Evolutionary conservation across 257 asterid species (phyloP), one percentile per base, ranked within the genome.

Genomic region (Capsicum pubescens): DNA sequence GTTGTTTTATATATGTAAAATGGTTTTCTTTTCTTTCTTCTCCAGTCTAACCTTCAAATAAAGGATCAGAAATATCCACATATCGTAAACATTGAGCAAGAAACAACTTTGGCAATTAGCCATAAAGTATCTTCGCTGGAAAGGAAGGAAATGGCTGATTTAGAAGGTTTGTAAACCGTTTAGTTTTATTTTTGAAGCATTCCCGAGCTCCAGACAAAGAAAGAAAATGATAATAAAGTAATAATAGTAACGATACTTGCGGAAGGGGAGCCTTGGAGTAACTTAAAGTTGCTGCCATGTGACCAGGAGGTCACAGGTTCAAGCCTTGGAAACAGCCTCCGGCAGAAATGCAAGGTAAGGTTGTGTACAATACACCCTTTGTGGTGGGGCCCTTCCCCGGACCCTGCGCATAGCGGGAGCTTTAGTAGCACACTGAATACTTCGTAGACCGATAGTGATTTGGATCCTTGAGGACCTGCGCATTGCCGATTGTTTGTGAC

Each of bases 31-130:
- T 81, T 44, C 85, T 13, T 69, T 79, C 61, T 85, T 86, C 67
- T 78, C 68, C 89, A 93, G 98, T 84, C 91, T 44, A 90, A 88
- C 86, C 92, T 91, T 87, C 93, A 92, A 35, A 84, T 86, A 89
- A 93, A 87, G 83, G 92, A 93, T 64, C 68, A 74, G 87, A 94
- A 90, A 88, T 95, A 95, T 87, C 99, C 98, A 85, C 99, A 95
- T 90, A 92, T 95, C 70, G 92, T 92, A 85, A 90, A 91, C 82
- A 80, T 91, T 83, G 99, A 93, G 87, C 91, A 85, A 88, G 94
- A 87, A 84, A 84, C 32, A 70, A 66, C 85, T 32, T 91, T 91
- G 77, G 89, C 82, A 32, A 83, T 39, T 71, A 85, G 77, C 59
- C 74, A 69, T 80, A 86, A 85, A 87, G 82, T 83, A 71, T 88